Percentiles rank a stretch among this genome's conserved stretches.
These are phyloP conservation scores for Liriodendron chinense DNA, from an alignment of 164 flowering plant genomes.

Conservation along the genomic window DNA sequence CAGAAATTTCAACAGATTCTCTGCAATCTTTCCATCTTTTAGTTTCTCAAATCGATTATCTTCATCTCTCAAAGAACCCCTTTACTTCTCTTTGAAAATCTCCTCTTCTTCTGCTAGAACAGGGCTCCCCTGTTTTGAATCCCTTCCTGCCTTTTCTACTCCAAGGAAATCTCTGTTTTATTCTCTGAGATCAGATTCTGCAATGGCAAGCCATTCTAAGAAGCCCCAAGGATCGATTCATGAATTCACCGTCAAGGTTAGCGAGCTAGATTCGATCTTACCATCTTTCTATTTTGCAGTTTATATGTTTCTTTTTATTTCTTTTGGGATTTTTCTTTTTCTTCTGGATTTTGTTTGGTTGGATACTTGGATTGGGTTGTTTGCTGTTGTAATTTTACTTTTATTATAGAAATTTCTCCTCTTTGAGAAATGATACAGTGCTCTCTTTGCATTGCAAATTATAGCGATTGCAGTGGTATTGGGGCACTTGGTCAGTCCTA, in stretches of 20 bases:
- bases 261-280: background rate
- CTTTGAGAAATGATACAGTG: background rate
- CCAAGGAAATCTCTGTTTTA: slow-evolving; percentile 1
- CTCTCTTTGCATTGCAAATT: background rate
- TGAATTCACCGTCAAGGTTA: slow-evolving; percentile 64
- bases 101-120: slow-evolving; percentile 3
- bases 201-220: slow-evolving; percentile 45
- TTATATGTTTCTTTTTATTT: background rate
- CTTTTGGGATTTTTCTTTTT: background rate
- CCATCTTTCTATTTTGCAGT: background rate
- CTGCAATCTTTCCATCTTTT: background rate
- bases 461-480: background rate
- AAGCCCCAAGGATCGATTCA: slow-evolving; percentile 27
- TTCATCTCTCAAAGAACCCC: background rate
- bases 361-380: background rate
- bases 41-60: background rate
- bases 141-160: slow-evolving; percentile 2
- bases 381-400: too few relatives aligned
- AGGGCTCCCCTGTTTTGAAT: background rate
- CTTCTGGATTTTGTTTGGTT: background rate
- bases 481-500: background rate
- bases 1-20: background rate
- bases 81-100: background rate
- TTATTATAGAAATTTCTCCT: background rate
- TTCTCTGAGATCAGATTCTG: slow-evolving; percentile 11